Evolutionary conservation across 352 stramenopile genomes (phyloP).

Genomic region (Blastocystis sp.): DNA sequence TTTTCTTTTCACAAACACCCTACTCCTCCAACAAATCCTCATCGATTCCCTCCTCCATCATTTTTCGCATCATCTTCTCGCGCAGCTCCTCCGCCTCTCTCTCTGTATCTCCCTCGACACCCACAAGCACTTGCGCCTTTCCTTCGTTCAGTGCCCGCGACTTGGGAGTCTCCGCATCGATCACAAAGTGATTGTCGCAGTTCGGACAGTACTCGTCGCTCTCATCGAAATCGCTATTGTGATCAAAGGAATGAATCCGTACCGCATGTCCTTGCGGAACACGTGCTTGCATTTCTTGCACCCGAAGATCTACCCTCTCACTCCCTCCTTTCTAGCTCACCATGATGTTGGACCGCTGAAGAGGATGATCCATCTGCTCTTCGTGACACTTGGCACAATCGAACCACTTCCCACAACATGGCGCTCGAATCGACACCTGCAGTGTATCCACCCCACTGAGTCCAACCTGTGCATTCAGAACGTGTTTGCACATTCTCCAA

Average conservation of each 20-base stretch:
- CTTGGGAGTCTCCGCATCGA: slow-evolving; percentile 41
- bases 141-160: slow-evolving; percentile 37
- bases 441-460: not conserved
- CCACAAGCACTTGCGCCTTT: slow-evolving; percentile 42
- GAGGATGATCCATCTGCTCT: slow-evolving; percentile 9
- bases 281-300: slow-evolving; percentile 51
- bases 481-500: slow-evolving; percentile 31
- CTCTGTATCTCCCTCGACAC: not conserved
- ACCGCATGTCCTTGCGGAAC: slow-evolving; percentile 48
- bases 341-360: not conserved
- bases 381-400: slow-evolving; percentile 50
- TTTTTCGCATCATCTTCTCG: slow-evolving; percentile 37
- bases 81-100: not conserved
- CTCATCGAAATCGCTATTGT: slow-evolving; percentile 54
- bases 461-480: slow-evolving; percentile 45
- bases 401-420: slow-evolving; percentile 51
- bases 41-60: slow-evolving; percentile 39
- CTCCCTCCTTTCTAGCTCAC: not conserved
- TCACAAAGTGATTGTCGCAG: slow-evolving; percentile 55
- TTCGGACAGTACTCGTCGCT: slow-evolving; percentile 51
- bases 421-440: slow-evolving; percentile 18
- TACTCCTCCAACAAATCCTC: slow-evolving; percentile 31
- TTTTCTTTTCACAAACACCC: not conserved
- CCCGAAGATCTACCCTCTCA: slow-evolving; percentile 24
- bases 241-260: not conserved